Base-by-base conservation (phyloP, 2,329 filamentous ascomycete species). In the Colletotrichum agaves region DNA sequence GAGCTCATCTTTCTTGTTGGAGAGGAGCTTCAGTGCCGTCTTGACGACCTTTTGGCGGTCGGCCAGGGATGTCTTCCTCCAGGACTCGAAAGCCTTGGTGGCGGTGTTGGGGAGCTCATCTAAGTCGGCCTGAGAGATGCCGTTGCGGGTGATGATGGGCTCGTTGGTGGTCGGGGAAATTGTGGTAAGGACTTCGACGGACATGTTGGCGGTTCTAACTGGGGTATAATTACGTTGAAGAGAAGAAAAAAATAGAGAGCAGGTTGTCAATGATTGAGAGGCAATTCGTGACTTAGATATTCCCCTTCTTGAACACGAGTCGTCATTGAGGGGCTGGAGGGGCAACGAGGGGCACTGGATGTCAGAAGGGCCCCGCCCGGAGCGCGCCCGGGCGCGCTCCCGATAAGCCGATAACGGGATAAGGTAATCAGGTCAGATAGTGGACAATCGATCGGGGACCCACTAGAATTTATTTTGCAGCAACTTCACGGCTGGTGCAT, bases 151-250 rank as follows among this genome's bases (percentile, higher is more conserved):
- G 72, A 97, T 80, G 78, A 98, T 88, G 63, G 92, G 85, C 82
- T 94, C 89, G 80, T 96, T 95, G 72, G 94, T 98, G 71, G 88
- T 91, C 63, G 95, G 95, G 3, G 95, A 98, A 79, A 98, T 94
- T 72, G 95, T 98, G 35, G 84, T 90, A 73, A 91, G 84, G 55
- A 83, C 82, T 81, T 91, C 88, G 75, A 86, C 83, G 70, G 88
- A 89, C 88, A 91, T 91, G 62, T 68, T 83, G 74, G 46, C 49
- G 43, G 55, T 12, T 27, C 27, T 57, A 10, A 23, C 3, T 52
- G 59, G 8, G 37, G 50, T 33, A 33, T 56, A 37, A 43, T 17
- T 33, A 19, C 3, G 15, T 19, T 15, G 15, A 33, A 27, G 19
- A 10, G 46, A 50, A 61, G n/a, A 8, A 31, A 37, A 17, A 46